These are phyloP conservation scores for Fusarium bulbicola DNA, from an alignment of 2,329 filamentous ascomycete species.

Conservation along the genomic window DNA sequence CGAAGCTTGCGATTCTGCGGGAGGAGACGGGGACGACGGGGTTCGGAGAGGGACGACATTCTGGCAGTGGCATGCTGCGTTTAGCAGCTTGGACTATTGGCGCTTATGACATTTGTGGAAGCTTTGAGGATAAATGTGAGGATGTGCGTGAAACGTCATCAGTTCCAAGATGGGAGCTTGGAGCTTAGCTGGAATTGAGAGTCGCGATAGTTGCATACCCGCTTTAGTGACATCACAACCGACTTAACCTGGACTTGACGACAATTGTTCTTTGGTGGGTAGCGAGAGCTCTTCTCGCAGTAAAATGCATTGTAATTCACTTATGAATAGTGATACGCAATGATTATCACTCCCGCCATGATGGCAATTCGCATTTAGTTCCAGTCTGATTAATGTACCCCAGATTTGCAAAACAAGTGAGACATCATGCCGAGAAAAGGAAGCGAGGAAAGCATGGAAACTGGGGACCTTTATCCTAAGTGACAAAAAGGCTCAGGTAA, in stretches of 20 bases:
- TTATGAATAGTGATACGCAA: fast-evolving
- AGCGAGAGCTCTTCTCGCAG: not conserved
- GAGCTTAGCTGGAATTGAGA: slow-evolving; percentile 31
- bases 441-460: not conserved
- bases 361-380: not conserved
- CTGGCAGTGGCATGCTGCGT: slow-evolving; percentile 28
- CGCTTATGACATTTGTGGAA: slow-evolving; percentile 33
- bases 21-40: slow-evolving; percentile 61
- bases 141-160: slow-evolving; percentile 26
- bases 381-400: not conserved
- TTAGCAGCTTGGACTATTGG: slow-evolving; percentile 18
- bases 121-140: not conserved
- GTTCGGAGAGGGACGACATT: slow-evolving; percentile 52
- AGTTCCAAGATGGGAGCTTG: slow-evolving; percentile 25
- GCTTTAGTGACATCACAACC: slow-evolving; percentile 30
- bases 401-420: not conserved
- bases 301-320: not conserved
- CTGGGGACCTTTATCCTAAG: fast-evolving
- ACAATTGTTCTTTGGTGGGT: too few species aligned
- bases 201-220: slow-evolving; percentile 42
- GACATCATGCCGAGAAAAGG: not conserved
- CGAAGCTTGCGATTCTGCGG: slow-evolving; percentile 86
- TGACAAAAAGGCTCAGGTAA: not conserved
- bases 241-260: not conserved
- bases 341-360: fast-evolving